Evolutionary conservation across 257 asterid species (phyloP), one percentile per base, ranked within the genome.

Genomic region (Lavandula angustifolia): DNA sequence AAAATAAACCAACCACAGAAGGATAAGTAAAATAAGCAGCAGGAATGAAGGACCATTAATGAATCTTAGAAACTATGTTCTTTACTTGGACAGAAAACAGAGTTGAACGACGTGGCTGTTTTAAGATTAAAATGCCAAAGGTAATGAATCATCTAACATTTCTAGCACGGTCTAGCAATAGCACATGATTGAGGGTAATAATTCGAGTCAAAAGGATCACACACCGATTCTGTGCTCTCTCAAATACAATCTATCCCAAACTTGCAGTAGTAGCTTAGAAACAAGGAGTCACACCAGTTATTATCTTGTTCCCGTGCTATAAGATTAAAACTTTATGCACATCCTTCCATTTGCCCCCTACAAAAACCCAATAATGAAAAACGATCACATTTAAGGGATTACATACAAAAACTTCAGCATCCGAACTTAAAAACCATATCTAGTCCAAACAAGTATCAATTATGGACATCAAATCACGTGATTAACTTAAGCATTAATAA

Each of bases 131-230:
- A 58, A 55, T 37, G 16, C 60, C 35, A 71, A 57, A 44, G 38
- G 51, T 13, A 53, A 40, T 29, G 9, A 22, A 44, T 8, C 42
- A 33, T 55, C 62, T 40, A 57, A 34, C 48, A 54, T 34, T 33
- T 37, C 18, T 11, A 61, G 52, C 69, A 41, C 9, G 7, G 68
- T 46, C 54, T 46, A 56, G 62, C n/a, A n/a, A n/a, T n/a, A n/a
- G n/a, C 38, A 47, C 16, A 54, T 18, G 48, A 34, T 9, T 33
- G 8, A 16, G 22, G 43, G 34, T 37, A 42, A n/a, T n/a, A n/a
- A 16, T 27, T 46, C 18, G 9, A 16, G 51, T 16, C 68, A 67
- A 22, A 32, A 54, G 12, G 9, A 49, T 31, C 54, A 32, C 8
- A 22, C 44, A 37, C 37, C 7, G 51, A 42, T 64, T 42, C 37